Evolutionary conservation across 2,329 filamentous ascomycete species (phyloP).

Genomic region (Neopestalotiopsis rosae): DNA sequence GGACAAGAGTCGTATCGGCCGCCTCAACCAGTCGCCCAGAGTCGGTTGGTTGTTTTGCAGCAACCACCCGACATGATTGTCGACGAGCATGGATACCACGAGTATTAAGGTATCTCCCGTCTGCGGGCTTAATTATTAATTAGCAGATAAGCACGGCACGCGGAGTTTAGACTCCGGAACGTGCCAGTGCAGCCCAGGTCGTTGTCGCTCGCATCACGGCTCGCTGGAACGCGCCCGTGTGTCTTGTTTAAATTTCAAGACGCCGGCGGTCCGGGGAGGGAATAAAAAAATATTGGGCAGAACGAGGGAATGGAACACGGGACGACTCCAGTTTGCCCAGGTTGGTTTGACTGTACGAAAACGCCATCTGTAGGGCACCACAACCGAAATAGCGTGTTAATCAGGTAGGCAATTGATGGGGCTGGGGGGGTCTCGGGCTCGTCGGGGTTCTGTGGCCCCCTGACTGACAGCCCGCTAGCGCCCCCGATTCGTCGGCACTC

Average conservation of each 20-base stretch:
- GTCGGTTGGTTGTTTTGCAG: constrained; percentile 17
- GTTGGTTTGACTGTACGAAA: neutral
- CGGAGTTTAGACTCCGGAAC: neutral
- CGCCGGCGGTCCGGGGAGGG: neutral
- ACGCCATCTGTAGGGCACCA: neutral
- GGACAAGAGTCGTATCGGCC: constrained; percentile 19
- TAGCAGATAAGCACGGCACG: neutral
- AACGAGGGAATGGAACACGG: neutral
- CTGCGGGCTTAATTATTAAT: neutral
- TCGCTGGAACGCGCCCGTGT: neutral
- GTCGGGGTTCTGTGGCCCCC: neutral
- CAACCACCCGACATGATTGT: constrained; percentile 18
- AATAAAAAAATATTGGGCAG: neutral
- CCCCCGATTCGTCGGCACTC: neutral
- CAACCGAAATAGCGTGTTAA: neutral
- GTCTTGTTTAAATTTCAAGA: neutral
- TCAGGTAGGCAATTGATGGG: neutral
- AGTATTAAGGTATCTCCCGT: neutral
- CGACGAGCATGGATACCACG: constrained; percentile 16
- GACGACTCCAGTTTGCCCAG: neutral
- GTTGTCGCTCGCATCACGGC: neutral
- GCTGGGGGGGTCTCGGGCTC: neutral
- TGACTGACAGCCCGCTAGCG: neutral
- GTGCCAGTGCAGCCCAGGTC: neutral
- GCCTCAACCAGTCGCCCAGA: constrained; percentile 19